Conservation (phyloP, 768 basidiomycete species). For the Cyathus striatus region DNA sequence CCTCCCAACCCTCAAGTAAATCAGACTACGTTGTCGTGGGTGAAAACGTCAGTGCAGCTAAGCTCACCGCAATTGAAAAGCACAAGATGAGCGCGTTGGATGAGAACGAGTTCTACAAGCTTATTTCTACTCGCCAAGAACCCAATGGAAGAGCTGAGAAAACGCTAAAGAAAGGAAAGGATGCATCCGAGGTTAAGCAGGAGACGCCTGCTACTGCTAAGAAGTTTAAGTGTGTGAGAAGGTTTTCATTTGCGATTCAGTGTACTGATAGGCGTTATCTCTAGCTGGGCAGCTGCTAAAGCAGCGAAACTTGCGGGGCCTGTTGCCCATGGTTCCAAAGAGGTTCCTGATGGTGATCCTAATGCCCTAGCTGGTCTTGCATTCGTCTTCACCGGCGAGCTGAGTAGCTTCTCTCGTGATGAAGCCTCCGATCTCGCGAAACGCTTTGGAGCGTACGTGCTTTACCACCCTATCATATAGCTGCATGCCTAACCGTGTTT, state of each 20-base stretch:
- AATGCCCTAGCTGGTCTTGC: conserved; percentile 81
- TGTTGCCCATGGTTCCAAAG: conserved; percentile 60
- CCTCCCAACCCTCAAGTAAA: no score
- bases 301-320: conserved; percentile 63
- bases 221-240: not conserved
- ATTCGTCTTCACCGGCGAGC: conserved; percentile 95
- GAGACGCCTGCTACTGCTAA: not conserved
- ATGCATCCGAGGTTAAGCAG: no score
- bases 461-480: not conserved
- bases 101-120: no score
- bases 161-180: no score
- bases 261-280: not conserved
- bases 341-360: conserved; percentile 64
- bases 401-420: conserved; percentile 81
- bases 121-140: no score
- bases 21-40: no score
- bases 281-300: conserved; percentile 40
- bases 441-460: conserved; percentile 84
- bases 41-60: no score
- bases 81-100: no score
- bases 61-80: no score
- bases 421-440: conserved; percentile 87
- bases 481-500: not conserved
- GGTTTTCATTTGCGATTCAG: not conserved
- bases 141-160: not conserved